Evolutionary conservation across 768 basidiomycete species (phyloP).

Genomic region (Chalciporus pseudorubinellus): DNA sequence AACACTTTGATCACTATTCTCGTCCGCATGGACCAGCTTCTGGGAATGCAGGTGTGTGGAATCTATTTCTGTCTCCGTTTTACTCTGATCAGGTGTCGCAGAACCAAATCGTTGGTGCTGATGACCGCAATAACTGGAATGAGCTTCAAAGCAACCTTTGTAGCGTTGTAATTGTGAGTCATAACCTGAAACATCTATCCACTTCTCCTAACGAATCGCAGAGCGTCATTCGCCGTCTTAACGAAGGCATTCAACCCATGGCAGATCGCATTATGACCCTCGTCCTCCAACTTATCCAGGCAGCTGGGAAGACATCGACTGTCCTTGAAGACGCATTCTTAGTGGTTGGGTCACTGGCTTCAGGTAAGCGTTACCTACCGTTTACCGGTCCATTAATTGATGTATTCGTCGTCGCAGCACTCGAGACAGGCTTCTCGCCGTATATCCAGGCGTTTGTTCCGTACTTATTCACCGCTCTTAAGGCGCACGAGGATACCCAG

Average conservation of each 20-base stretch:
- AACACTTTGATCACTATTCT: conserved; percentile 80
- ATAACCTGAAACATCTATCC: neutral
- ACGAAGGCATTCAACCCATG: conserved; percentile 77
- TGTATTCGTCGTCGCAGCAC: conserved; percentile 42
- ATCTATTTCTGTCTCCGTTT: neutral
- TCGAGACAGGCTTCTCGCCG: conserved; percentile 74
- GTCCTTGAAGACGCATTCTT: conserved; percentile 96
- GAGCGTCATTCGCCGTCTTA: conserved; percentile 84
- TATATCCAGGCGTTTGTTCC: conserved; percentile 86
- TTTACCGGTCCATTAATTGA: neutral
- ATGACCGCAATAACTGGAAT: conserved; percentile 99
- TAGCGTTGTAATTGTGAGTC: conserved; percentile 78
- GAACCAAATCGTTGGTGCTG: conserved; percentile 91
- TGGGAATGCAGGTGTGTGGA: conserved; percentile 70
- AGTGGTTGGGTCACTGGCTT: conserved; percentile 83
- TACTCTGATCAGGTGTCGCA: conserved; percentile 29
- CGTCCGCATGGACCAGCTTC: conserved; percentile 85
- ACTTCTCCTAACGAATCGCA: conserved; percentile 31
- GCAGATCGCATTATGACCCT: conserved; percentile 96
- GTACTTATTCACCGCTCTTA: conserved; percentile 84
- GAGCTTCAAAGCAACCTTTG: conserved; percentile 96
- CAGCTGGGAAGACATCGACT: conserved; percentile 90
- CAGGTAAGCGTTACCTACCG: conserved; percentile 43
- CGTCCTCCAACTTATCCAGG: conserved; percentile 77
- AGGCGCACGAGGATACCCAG: conserved; percentile 92